Percentiles rank a stretch among this genome's conserved stretches.
Conservation (phyloP, 768 basidiomycete species). For the Lentinula aciculospora region DNA sequence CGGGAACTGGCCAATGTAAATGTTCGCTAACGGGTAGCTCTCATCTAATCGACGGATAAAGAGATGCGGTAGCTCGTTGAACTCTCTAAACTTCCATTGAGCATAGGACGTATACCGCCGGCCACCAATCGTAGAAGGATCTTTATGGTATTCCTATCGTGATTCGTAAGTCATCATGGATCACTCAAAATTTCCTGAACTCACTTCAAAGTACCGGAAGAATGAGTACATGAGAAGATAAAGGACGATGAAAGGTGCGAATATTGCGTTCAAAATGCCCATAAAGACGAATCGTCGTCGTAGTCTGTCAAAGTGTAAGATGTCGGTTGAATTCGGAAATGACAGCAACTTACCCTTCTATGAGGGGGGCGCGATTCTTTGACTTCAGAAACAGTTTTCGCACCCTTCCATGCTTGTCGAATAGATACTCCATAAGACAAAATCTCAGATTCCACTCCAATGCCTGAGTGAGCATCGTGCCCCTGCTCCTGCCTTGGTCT, state of each 20-base stretch:
- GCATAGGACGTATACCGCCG: conserved; percentile 93
- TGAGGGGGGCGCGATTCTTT: conserved; percentile 69
- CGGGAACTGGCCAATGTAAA: conserved; percentile 97
- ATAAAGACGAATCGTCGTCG: conserved; percentile 89
- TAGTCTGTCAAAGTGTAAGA: conserved; percentile 41
- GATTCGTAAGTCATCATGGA: not conserved
- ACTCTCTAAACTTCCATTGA: conserved; percentile 98
- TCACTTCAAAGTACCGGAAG: conserved; percentile 98
- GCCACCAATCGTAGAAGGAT: conserved; percentile 90
- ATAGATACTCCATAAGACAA: conserved; percentile 93
- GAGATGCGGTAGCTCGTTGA: conserved; percentile 94
- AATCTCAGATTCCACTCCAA: conserved; percentile 97
- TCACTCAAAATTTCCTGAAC: conserved; percentile 15
- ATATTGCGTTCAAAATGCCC: conserved; percentile 92
- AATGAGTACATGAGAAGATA: conserved; percentile 98
- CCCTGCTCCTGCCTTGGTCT: conserved; percentile 49
- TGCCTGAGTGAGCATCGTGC: conserved; percentile 78
- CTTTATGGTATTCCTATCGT: conserved; percentile 95
- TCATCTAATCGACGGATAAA: conserved; percentile 83
- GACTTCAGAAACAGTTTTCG: conserved; percentile 88
- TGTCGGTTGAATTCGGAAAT: not conserved
- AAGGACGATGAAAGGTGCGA: conserved; percentile 94
- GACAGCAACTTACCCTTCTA: conserved; percentile 61
- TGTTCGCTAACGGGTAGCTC: conserved; percentile 84
- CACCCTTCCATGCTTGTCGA: conserved; percentile 85